These are phyloP conservation scores for Ustilago crameri DNA, from an alignment of 1,284 basidiomycete species.

Conservation along the genomic window DNA sequence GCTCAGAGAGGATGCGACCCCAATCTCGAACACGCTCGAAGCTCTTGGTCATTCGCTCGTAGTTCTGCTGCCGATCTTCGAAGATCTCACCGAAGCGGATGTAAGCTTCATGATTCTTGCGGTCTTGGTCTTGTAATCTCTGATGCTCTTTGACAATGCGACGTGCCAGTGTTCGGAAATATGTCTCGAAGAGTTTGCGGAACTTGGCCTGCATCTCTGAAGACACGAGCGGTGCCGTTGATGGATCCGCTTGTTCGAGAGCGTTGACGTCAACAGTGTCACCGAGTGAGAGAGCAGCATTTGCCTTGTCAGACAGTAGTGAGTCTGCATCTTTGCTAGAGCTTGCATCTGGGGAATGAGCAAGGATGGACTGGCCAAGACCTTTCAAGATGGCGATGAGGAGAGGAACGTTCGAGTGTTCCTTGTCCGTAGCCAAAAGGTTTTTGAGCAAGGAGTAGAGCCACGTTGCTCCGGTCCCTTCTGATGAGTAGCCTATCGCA, in stretches of 20 bases:
- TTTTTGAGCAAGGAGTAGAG: conserved; percentile 68
- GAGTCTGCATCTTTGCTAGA: conserved; percentile 5
- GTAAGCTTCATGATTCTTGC: conserved; percentile 96
- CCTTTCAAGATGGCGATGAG: conserved; percentile 85
- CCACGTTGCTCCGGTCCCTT: conserved; percentile 73
- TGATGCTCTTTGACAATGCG: conserved; percentile 77
- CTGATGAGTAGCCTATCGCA: conserved; percentile 68
- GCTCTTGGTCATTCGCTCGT: conserved; percentile 95
- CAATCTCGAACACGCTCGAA: conserved; percentile 81
- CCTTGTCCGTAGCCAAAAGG: conserved; percentile 84
- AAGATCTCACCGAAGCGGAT: conserved; percentile 99
- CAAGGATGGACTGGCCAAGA: conserved; percentile 80
- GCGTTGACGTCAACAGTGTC: conserved; percentile 26
- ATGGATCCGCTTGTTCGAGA: conserved; percentile 11
- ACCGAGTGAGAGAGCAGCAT: conserved; percentile 13
- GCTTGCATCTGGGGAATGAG: conserved; percentile 3
- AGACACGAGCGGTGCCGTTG: conserved; percentile 74
- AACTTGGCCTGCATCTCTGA: conserved; percentile 86
- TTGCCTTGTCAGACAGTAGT: conserved; percentile 8
- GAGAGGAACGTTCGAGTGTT: conserved; percentile 84
- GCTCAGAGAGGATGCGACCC: conserved; percentile 77
- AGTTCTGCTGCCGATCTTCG: conserved; percentile 96
- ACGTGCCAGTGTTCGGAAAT: conserved; percentile 90
- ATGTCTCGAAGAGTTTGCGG: conserved; percentile 89
- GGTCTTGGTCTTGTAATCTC: conserved; percentile 95